phyloP scores from a whole-genome alignment of 768 basidiomycete species.

The Lactifluus subvellereus region DNA sequence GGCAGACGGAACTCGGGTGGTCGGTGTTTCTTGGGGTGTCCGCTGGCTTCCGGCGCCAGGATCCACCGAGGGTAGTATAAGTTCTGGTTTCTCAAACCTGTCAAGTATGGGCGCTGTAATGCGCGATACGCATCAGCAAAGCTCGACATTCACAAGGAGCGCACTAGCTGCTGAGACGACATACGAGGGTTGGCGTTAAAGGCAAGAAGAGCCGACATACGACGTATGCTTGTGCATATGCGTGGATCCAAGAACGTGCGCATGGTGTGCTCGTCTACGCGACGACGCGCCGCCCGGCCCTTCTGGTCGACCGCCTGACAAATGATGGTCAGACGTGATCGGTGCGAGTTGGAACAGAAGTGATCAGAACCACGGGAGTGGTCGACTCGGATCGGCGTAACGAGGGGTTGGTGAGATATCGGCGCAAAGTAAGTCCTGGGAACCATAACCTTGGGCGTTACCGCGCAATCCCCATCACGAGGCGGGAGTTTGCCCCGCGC shows the following conservation, averaged over 20 bases:
- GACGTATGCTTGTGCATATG: conserved; percentile 57
- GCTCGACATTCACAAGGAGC: too few species aligned
- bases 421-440: conserved; percentile 6
- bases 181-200: conserved; percentile 59
- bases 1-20: neutral
- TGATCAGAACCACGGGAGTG: neutral
- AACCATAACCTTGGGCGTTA: conserved; percentile 7
- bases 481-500: conserved; percentile 17
- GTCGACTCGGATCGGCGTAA: neutral
- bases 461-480: conserved; percentile 6
- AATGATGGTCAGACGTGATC: neutral
- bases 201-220: conserved; percentile 69
- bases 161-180: conserved; percentile 27
- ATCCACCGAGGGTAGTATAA: conserved; percentile 29
- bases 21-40: neutral
- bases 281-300: conserved; percentile 62
- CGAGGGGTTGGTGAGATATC: neutral
- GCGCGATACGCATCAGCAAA: neutral
- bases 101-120: conserved; percentile 47
- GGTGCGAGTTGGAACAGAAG: conserved; percentile 1
- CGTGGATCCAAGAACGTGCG: conserved; percentile 66
- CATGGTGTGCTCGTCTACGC: conserved; percentile 64
- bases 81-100: conserved; percentile 40
- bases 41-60: neutral
- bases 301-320: conserved; percentile 61